Evolutionary conservation across 2,329 filamentous ascomycete species (phyloP).

Genomic region (Penicillium sp.): DNA sequence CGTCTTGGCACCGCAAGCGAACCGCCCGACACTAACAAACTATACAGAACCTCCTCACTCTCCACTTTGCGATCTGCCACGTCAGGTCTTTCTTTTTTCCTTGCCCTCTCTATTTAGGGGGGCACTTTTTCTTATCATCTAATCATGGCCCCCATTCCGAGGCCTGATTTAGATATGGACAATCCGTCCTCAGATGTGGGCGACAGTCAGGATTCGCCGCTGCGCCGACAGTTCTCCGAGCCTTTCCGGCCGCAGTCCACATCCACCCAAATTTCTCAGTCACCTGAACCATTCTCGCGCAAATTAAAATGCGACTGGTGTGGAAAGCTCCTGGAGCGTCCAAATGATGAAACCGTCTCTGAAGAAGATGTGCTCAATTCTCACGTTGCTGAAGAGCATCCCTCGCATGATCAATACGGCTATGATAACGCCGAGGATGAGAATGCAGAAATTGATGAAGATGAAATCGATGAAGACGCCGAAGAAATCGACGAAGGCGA

Average conservation of each 20-base stretch:
- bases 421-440: conserved; percentile 26
- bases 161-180: conserved; percentile 35
- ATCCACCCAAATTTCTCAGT: conserved; percentile 36
- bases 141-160: conserved; percentile 35
- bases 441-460: conserved; percentile 7
- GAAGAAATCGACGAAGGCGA: conserved; percentile 17
- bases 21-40: conserved; percentile 31
- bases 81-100: conserved; percentile 1
- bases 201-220: conserved; percentile 37
- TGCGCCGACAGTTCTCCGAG: conserved; percentile 42
- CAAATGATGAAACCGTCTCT: conserved; percentile 23
- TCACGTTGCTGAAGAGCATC: conserved; percentile 36
- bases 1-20: conserved; percentile 39
- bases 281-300: conserved; percentile 28
- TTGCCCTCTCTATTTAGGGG: background rate
- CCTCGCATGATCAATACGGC: conserved; percentile 26
- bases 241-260: conserved; percentile 34
- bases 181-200: conserved; percentile 38
- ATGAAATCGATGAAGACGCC: conserved; percentile 13
- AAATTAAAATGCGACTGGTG: conserved; percentile 39
- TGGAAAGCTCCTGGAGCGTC: conserved; percentile 32
- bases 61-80: conserved; percentile 4
- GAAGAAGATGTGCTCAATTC: conserved; percentile 31
- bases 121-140: background rate
- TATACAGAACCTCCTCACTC: conserved; percentile 23